Evolutionary conservation across 495 filamentous ascomycete species (phyloP).

Genomic region (Tuber melanosporum): DNA sequence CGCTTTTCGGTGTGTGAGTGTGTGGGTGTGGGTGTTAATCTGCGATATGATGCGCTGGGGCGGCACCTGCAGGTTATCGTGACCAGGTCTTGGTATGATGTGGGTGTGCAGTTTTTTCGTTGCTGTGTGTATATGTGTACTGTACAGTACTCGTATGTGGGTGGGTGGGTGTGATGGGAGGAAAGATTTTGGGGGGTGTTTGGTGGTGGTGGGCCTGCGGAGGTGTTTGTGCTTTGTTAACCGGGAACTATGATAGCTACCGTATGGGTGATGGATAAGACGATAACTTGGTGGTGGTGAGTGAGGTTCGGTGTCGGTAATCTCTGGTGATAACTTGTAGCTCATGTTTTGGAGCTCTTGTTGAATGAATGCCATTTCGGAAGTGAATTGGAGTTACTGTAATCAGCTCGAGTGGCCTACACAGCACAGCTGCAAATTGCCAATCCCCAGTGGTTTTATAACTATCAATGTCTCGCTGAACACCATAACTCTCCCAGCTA

Average conservation of each 20-base stretch:
- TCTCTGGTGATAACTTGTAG: neutral
- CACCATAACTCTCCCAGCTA: neutral
- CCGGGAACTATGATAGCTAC: no score
- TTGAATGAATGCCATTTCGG: neutral
- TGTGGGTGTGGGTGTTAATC: neutral
- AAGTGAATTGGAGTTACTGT: no score
- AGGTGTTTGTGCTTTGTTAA: neutral
- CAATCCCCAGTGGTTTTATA: neutral
- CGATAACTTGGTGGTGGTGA: neutral
- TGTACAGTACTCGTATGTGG: no score
- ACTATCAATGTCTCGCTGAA: neutral
- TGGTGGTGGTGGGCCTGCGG: neutral
- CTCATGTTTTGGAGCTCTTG: neutral
- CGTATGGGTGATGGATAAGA: no score
- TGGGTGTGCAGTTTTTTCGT: neutral
- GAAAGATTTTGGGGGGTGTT: neutral
- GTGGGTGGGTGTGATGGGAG: neutral
- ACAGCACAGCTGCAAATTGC: neutral
- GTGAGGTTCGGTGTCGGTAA: neutral
- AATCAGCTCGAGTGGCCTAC: neutral
- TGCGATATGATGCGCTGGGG: neutral
- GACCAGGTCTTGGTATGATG: slow-evolving; percentile 4
- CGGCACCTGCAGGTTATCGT: neutral
- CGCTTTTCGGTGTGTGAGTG: neutral
- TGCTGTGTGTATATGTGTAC: neutral